Percentiles rank a stretch among this genome's conserved stretches.
Evolutionary conservation across 176 grass and related monocot species (phyloP).

Genomic region (Eremochloa ophiuroides): DNA sequence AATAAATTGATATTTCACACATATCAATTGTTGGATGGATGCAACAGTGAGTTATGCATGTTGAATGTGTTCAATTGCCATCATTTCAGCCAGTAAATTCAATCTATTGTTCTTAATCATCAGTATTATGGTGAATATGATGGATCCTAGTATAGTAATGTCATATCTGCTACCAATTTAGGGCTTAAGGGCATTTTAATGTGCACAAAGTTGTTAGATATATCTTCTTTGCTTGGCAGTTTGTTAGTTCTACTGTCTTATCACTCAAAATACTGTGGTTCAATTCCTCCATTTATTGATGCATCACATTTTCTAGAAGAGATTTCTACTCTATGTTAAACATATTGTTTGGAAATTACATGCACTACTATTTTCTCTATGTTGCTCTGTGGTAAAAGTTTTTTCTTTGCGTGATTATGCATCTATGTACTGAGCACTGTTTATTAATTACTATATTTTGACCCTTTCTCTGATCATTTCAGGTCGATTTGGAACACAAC

Average conservation of each 20-base stretch:
- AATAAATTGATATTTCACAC: not conserved
- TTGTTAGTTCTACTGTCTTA: not conserved
- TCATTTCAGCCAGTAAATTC: not conserved
- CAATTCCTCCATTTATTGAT: not conserved
- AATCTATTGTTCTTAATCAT: not conserved
- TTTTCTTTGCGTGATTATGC: not conserved
- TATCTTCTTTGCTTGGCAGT: not conserved
- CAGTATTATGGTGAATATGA: not conserved
- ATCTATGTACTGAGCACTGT: not conserved
- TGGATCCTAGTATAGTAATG: slow-evolving; percentile 3
- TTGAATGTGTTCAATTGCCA: not conserved
- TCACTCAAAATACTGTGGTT: not conserved
- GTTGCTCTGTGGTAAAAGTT: not conserved
- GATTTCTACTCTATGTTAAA: not conserved
- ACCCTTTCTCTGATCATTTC: slow-evolving; percentile 18
- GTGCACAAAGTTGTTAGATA: not conserved
- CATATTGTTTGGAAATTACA: not conserved
- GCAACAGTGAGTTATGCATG: not conserved
- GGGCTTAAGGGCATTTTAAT: slow-evolving; percentile 14
- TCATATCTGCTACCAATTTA: not conserved
- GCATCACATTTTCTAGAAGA: not conserved
- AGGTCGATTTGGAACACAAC: slow-evolving; percentile 99
- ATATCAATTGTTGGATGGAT: not conserved
- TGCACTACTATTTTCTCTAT: slow-evolving; percentile 7
- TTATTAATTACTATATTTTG: slow-evolving; percentile 18